Evolutionary conservation across 2,329 filamentous ascomycete species (phyloP), one percentile per base, ranked within the genome.

Genomic region (Colletotrichum sp.): DNA sequence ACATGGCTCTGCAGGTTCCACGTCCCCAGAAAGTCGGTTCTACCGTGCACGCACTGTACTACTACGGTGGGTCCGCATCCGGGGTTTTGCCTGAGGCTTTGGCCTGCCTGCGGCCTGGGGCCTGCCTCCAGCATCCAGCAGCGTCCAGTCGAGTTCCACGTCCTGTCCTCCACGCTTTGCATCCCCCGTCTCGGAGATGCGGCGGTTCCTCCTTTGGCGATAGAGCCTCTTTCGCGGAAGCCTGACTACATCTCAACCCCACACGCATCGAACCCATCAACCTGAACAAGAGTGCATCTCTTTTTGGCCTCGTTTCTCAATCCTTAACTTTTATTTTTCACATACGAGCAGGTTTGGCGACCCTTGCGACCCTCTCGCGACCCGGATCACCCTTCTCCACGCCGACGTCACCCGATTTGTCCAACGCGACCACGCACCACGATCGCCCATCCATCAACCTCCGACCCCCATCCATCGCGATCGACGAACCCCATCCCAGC

Each of bases 171-270:
- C 73, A 75, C 64, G 70, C 70, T 70, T 43, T 48, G 64, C 64
- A 34, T 36, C 73, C 60, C 72, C 69, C 36, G 62, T 75, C 36
- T 74, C 66, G 71, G 71, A 76, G 70, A 69, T 74, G 70, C 74
- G 70, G 70, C 69, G 72, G 72, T 62, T 75, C 73, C 39, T 75
- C 62, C 48, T 73, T 61, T n/a, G 66, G 34, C n/a, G 18, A 32
- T 25, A 32, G 71, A 75, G 71, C 70, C 55, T 76, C 66, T 66
- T 58, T 70, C 66, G 39, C 74, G 56, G 74, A 73, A 66, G 74
- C 66, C 74, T 75, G 74, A 76, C 74, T 76, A 76, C 66, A 76
- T 75, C 71, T 18, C 74, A 76, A 70, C 74, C 71, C 74, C 71
- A 76, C 74, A 76, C 71, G 67, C 32, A 62, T 43, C 55, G 66